Evolutionary conservation across 2,329 filamentous ascomycete genomes (phyloP), one percentile per base, ranked within the genome.

Genomic region (Talaromyces pinophilus): DNA sequence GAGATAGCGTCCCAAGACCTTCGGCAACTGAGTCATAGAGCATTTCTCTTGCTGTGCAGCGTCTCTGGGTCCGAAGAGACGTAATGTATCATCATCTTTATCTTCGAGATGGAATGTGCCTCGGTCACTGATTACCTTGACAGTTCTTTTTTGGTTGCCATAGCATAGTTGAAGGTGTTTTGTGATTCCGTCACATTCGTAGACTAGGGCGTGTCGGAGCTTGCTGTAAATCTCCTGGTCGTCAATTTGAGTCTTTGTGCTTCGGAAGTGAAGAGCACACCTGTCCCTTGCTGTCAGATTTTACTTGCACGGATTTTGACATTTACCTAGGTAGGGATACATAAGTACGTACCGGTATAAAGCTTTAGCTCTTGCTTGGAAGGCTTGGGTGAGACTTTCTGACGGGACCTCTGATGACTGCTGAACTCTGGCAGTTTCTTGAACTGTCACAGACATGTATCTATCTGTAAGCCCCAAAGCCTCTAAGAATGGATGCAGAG

Each of bases 241-340:
- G n/a, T 48, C 35, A 10, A 10, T 62, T 15, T 25, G 60, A 38
- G 33, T 15, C 33, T 54, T 52, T 17, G 7, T 7, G 60, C 60
- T 62, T 52, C 44, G 42, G 28, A 35, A 62, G 30, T 62, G 60
- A 15, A 62, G 42, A 13, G 60, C 44, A 62, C 42, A 50, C n/a
- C 60, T 62, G 57, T 25, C 22, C 22, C 15, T 25, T 7, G 13
- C 19, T 3, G 35, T 60, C 13, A 60, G 42, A 19, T 1, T 6
- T n/a, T n/a, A n/a, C n/a, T 8, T n/a, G 15, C 19, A 5, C 17
- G 15, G 17, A 17, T 17, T n/a, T 17, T 25, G 8, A 46, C 17
- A 17, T 19, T 44, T n/a, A n/a, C n/a, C n/a, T n/a, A n/a, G n/a
- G n/a, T 7, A 3, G 17, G 8, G 42, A 46, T 25, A 25, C 22